Evolutionary conservation across 192 early-diverging fungal genomes (phyloP), one percentile per base, ranked within the genome.

Genomic region (Spinellus fusiger): DNA sequence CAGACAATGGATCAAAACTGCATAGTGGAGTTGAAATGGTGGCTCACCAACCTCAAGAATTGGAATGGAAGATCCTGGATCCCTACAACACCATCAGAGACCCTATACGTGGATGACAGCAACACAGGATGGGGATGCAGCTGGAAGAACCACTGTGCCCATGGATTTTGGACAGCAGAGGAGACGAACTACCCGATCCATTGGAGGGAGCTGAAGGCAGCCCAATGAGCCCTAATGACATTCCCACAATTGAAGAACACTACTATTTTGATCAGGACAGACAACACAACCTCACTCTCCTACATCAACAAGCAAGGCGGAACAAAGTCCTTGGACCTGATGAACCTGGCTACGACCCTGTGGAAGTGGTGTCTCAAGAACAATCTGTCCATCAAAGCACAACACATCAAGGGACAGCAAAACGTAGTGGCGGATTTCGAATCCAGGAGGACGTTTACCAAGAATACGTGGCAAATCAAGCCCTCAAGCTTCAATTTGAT

Each of bases 31-130:
- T 32, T 60, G 4, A 12, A 6, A 0, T 60, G 58, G 48, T 60
- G 58, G 31, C 0, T 23, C 7, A 31, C 7, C 31, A 44, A 51
- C 44, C 29, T 73, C 20, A 0, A 4, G n/a, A 0, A 34, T 0
- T 49, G 63, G 66, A 74, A 69, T 51, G 72, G 63, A 5, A 44
- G 1, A 2, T 58, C 32, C 40, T 56, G 59, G 38, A 44, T 73
- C 5, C 59, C 44, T 20, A 28, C 54, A 1, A 28, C 55, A 9
- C 29, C 66, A 31, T 10, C 64, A n/a, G 7, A 54, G 50, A 62
- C 55, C 23, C 27, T 64, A 0, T 62, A 53, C 62, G 64, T 67
- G 18, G 71, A 68, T 25, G 61, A 56, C 16, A 64, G 56, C 48
- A 56, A 56, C 32, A 18, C n/a, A 7, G 61, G 61, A n/a, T 68